Conservation (phyloP, 495 filamentous ascomycete genomes). For the Endocarpon pusillum region DNA sequence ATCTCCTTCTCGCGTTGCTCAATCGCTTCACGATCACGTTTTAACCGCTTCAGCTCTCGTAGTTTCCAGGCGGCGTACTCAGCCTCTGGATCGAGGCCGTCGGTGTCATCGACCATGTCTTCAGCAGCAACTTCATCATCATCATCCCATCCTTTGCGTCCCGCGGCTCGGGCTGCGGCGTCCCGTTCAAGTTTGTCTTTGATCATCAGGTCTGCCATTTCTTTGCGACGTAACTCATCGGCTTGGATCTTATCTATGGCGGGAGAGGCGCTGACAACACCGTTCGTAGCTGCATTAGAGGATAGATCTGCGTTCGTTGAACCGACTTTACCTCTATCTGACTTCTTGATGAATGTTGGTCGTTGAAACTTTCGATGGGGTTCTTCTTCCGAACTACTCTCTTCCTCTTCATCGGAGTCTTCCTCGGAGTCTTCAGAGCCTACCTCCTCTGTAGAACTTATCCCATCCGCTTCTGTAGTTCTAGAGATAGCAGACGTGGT, state of each 20-base stretch:
- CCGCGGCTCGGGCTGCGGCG: conserved; percentile 52
- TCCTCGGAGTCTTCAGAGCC: conserved; percentile 26
- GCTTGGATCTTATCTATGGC: conserved; percentile 35
- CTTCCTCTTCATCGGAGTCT: conserved; percentile 30
- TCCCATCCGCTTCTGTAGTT: conserved; percentile 17
- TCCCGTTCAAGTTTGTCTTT: conserved; percentile 77
- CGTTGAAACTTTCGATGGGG: conserved; percentile 58
- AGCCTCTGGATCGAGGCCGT: conserved; percentile 72
- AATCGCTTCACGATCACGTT: conserved; percentile 70
- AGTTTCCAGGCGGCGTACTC: conserved; percentile 90
- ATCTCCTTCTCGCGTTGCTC: conserved; percentile 69
- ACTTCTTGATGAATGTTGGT: conserved; percentile 80
- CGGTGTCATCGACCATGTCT: conserved; percentile 64
- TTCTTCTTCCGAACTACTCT: conserved; percentile 55
- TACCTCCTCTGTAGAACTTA: conserved; percentile 19
- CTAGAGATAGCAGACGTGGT: neutral
- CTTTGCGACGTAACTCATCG: conserved; percentile 40
- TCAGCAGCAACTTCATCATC: conserved; percentile 46
- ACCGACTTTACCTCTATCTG: conserved; percentile 33
- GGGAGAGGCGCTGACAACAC: conserved; percentile 12
- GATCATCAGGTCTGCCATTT: conserved; percentile 58
- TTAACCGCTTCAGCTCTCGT: conserved; percentile 73
- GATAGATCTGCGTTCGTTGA: conserved; percentile 8
- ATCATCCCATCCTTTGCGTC: conserved; percentile 77
- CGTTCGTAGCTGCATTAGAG: conserved; percentile 14